A percentile compares a stretch with the other conserved stretches of the same genome.
Evolutionary conservation across 305 asterid genomes (phyloP).

Genomic region (Rubia occidens): DNA sequence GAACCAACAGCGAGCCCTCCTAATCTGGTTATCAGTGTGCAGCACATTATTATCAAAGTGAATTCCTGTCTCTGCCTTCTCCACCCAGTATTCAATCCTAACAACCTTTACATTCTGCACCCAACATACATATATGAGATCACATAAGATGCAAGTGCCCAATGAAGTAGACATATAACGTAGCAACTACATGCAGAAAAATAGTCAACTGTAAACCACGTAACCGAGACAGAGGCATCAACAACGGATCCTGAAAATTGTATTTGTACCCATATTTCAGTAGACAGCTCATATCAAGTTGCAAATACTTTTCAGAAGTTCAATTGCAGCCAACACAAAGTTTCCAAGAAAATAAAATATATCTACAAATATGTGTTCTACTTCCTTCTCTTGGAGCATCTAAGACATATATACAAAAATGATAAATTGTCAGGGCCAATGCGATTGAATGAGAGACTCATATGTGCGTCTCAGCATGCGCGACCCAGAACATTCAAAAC

Average conservation of each 20-base stretch:
- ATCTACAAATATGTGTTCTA: neutral
- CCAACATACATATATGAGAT: constrained; percentile 55
- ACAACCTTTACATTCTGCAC: constrained; percentile 78
- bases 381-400: neutral
- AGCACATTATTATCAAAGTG: constrained; percentile 69
- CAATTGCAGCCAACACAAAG: neutral
- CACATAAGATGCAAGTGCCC: constrained; percentile 24
- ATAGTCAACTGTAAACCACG: neutral
- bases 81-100: constrained; percentile 93
- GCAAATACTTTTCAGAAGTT: neutral
- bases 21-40: constrained; percentile 84
- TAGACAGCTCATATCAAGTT: neutral
- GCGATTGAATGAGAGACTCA: neutral
- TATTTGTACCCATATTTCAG: neutral
- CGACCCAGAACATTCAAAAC: neutral
- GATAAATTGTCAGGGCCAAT: neutral
- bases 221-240: neutral
- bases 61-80: constrained; percentile 95
- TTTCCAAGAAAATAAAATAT: neutral
- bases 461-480: neutral
- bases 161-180: constrained; percentile 3
- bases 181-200: neutral
- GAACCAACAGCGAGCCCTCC: constrained; percentile 99
- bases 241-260: neutral
- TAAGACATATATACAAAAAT: neutral